A percentile compares a stretch with the other conserved stretches of the same genome.
Conservation (phyloP, 805 yeast species). For the Grigorovia yakushimaensis region DNA sequence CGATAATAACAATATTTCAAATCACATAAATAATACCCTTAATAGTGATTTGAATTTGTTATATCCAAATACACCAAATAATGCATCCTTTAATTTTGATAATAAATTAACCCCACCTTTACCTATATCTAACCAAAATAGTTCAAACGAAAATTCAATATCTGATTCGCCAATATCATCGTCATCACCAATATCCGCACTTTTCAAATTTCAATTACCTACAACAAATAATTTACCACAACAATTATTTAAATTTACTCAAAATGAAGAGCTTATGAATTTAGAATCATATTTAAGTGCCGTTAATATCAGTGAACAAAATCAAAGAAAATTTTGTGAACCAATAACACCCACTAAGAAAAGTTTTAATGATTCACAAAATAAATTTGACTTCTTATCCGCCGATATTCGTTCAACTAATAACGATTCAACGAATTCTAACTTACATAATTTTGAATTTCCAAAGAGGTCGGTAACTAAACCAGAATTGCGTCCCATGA, state of each 20-base stretch:
- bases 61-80: not conserved
- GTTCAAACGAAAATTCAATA: not conserved
- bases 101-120: slow-evolving; percentile 2
- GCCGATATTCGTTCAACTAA: not conserved
- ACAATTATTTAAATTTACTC: slow-evolving; percentile 19
- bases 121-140: not conserved
- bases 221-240: slow-evolving; percentile 10
- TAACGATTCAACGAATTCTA: slow-evolving; percentile 1
- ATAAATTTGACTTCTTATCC: not conserved
- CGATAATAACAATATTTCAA: not conserved
- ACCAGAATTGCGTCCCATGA: not conserved
- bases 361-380: not conserved
- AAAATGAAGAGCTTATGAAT: slow-evolving; percentile 25
- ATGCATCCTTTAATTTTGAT: not conserved
- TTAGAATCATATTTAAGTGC: slow-evolving; percentile 25
- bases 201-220: slow-evolving; percentile 26
- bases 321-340: slow-evolving; percentile 3
- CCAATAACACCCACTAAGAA: not conserved
- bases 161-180: slow-evolving; percentile 22
- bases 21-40: not conserved
- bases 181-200: slow-evolving; percentile 26
- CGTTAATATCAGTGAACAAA: slow-evolving; percentile 23
- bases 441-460: slow-evolving; percentile 9
- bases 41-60: not conserved
- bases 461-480: slow-evolving; percentile 7